Base-by-base conservation (phyloP, 768 basidiomycete species). In the Suillus plorans region DNA sequence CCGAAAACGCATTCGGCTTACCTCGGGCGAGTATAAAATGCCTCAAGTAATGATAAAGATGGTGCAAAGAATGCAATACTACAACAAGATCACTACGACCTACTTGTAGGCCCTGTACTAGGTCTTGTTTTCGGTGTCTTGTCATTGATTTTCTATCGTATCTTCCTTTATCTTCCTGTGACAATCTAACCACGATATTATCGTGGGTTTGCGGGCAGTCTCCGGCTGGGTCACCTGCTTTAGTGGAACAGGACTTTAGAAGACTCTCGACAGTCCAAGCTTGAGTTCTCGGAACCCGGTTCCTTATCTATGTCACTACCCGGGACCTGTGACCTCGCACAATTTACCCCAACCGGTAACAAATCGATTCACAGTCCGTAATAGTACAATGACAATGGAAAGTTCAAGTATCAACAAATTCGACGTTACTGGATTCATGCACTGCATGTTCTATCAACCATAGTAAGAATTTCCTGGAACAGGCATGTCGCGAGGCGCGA, bases 401-500 rank as follows among this genome's bases (percentile, higher is more conserved):
- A 22, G 10, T 4, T 22, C 10, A 62, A 60, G 61, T 62, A 60
- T 62, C 61, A 37, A 50, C 49, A 59, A 62, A 60, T 55, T 50
- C 16, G 25, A 62, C 45, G 18, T 41, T 61, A 28, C 56, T 39
- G 9, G 34, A 22, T 47, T 37, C 34, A 55, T 28, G 55, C 47
- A 4, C 37, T 44, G 34, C 59, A 44, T 31, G 22, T 67, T 42
- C 20, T 25, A 18, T 70, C 57, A 74, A 36, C 58, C 69, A 31
- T 77, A 74, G 69, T 75, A 74, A 6, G 31, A 31, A 36, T 73
- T 71, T 39, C 36, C 61, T n/a, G 72, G 65, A 28, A 71, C 69
- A 2, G 77, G 68, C 34, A 70, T 16, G 16, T 77, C 75, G 61
- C 74, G 73, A 52, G 78, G 79, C 18, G 76, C 67, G 25, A 86